A percentile compares a stretch with the other conserved stretches of the same genome.
These are phyloP conservation scores for Kitagawia praeruptora DNA, from an alignment of 129 eudicot genomes.

Conservation along the genomic window DNA sequence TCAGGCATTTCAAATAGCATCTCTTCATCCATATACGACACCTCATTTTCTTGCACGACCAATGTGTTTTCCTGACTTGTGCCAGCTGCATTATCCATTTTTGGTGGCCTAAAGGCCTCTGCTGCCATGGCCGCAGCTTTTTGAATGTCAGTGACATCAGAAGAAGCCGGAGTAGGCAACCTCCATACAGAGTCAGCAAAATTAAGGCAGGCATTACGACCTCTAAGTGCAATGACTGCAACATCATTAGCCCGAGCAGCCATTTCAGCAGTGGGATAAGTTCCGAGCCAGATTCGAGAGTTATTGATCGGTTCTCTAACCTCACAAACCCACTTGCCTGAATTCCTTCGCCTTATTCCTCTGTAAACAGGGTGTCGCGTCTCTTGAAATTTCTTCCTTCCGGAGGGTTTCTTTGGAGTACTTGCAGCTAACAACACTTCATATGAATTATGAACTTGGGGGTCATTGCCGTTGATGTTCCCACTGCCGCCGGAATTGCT, in stretches of 20 bases:
- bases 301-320: neutral
- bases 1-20: slow-evolving; percentile 31
- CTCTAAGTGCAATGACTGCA: neutral
- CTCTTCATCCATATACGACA: slow-evolving; percentile 20
- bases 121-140: neutral
- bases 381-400: slow-evolving; percentile 5
- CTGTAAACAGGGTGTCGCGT: slow-evolving; percentile 6
- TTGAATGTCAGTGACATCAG: neutral
- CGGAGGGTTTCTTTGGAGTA: neutral
- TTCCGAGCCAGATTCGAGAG: neutral
- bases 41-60: neutral
- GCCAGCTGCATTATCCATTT: neutral
- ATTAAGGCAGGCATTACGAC: neutral
- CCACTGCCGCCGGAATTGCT: neutral
- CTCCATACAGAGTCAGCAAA: neutral
- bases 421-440: neutral
- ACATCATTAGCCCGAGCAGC: slow-evolving; percentile 10
- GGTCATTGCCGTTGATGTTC: neutral
- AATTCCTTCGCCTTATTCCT: neutral
- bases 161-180: neutral
- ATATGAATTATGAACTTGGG: neutral
- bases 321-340: slow-evolving; percentile 10
- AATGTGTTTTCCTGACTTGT: neutral
- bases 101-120: neutral
- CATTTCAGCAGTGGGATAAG: slow-evolving; percentile 11